Conservation (phyloP, 2,329 filamentous ascomycete species). For the Taxawa tesnikishii region DNA sequence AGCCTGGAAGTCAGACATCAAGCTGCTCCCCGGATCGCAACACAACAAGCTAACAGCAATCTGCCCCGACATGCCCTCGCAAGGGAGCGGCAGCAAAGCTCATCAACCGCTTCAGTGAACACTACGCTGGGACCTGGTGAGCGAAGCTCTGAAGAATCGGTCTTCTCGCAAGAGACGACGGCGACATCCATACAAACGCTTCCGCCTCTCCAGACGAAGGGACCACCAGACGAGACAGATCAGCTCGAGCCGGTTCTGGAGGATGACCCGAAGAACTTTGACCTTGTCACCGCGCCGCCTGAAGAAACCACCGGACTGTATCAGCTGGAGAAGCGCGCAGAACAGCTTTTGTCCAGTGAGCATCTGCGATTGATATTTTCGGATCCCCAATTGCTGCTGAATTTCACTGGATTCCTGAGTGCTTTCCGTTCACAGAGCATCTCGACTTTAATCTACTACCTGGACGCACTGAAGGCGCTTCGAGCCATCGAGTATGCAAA, state of each 20-base stretch:
- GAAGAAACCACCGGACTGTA: slow-evolving; percentile 25
- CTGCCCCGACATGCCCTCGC: not conserved
- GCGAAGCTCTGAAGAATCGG: slow-evolving; percentile 19
- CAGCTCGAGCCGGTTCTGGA: slow-evolving; percentile 37
- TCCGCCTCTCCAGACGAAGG: slow-evolving; percentile 32
- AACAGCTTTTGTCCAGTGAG: slow-evolving; percentile 52
- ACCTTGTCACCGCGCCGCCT: slow-evolving; percentile 33
- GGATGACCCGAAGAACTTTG: slow-evolving; percentile 42
- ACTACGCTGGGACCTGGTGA: slow-evolving; percentile 16
- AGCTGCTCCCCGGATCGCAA: not conserved
- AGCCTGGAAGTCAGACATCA: too few species aligned
- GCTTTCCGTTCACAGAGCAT: slow-evolving; percentile 48
- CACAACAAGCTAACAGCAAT: not conserved
- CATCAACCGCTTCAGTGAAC: slow-evolving; percentile 7
- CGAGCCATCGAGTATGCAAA: slow-evolving; percentile 62
- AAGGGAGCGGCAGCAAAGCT: too few species aligned
- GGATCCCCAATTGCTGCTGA: slow-evolving; percentile 48
- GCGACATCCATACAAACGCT: slow-evolving; percentile 23
- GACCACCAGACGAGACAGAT: slow-evolving; percentile 26
- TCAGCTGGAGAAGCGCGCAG: slow-evolving; percentile 51
- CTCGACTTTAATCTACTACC: slow-evolving; percentile 56
- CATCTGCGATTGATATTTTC: slow-evolving; percentile 55
- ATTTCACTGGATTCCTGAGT: slow-evolving; percentile 57
- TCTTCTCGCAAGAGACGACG: slow-evolving; percentile 22
- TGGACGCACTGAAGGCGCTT: slow-evolving; percentile 58